phyloP scores from a whole-genome alignment of 2,329 filamentous ascomycete genomes.

The Tolypocladium ophioglossoides region DNA sequence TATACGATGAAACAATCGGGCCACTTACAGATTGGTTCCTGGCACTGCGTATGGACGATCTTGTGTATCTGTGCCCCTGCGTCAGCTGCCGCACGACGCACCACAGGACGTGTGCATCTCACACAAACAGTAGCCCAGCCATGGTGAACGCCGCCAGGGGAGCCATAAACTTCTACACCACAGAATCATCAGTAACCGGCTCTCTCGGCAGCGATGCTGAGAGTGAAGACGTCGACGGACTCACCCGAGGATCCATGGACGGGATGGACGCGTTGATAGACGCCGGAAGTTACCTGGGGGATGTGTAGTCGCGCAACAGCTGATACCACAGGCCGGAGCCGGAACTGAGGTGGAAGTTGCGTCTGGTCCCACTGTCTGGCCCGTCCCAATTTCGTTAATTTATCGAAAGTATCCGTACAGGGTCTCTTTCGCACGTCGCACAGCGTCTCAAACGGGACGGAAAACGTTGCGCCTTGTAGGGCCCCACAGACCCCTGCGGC shows the following conservation, averaged over 20 bases:
- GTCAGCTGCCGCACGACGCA: background rate
- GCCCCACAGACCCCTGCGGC: background rate
- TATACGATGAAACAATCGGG: background rate
- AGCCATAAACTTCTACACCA: slow-evolving; percentile 31
- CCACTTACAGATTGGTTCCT: slow-evolving; percentile 20
- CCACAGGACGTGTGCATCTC: slow-evolving; percentile 7
- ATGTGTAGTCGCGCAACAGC: background rate
- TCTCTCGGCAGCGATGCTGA: background rate
- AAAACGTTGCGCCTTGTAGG: background rate
- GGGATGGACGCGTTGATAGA: background rate
- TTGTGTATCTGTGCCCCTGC: slow-evolving; percentile 22
- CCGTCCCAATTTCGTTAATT: background rate
- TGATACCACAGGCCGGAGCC: background rate
- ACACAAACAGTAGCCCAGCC: slow-evolving; percentile 40
- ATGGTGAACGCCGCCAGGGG: slow-evolving; percentile 43
- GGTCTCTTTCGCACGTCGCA: background rate
- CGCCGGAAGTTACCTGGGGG: background rate
- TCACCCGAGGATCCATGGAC: slow-evolving; percentile 19
- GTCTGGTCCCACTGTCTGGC: too few species aligned
- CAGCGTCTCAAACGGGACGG: background rate
- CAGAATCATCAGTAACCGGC: background rate
- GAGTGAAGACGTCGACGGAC: background rate
- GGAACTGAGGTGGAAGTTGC: background rate
- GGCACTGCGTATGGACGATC: slow-evolving; percentile 28
- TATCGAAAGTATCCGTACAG: background rate